Evolutionary conservation across 306 rosid species (phyloP).

Genomic region (Delonix regia): DNA sequence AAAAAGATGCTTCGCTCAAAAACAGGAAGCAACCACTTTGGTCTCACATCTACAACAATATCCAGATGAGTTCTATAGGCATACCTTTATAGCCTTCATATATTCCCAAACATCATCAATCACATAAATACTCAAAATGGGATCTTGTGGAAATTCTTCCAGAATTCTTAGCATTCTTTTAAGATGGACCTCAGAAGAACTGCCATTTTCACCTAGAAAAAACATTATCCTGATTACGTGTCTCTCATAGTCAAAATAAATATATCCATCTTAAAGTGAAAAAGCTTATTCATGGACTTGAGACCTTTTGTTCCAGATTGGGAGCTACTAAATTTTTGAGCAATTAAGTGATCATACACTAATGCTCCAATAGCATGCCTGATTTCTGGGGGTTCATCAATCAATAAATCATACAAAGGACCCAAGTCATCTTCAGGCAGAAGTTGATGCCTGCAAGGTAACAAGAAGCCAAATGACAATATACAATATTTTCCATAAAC

Average conservation of each 20-base stretch:
- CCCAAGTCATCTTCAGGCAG: constrained; percentile 94
- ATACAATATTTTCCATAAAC: constrained; percentile 32
- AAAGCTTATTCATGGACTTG: constrained; percentile 21
- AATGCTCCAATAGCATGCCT: constrained; percentile 97
- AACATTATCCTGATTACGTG: constrained; percentile 33
- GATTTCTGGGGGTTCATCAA: constrained; percentile 91
- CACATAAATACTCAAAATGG: constrained; percentile 82
- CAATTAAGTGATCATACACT: constrained; percentile 93
- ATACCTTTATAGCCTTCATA: constrained; percentile 94
- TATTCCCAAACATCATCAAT: constrained; percentile 99
- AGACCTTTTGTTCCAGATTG: constrained; percentile 74
- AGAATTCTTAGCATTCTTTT: constrained; percentile 90
- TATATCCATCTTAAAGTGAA: constrained; percentile 20
- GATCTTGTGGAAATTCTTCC: constrained; percentile 93
- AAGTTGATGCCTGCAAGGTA: constrained; percentile 85
- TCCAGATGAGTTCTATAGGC: constrained; percentile 23
- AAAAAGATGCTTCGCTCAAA: constrained; percentile 17
- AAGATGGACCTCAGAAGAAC: constrained; percentile 85
- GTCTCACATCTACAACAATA: constrained; percentile 3
- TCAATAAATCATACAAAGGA: constrained; percentile 89
- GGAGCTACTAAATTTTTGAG: constrained; percentile 79
- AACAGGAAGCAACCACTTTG: constrained; percentile 15
- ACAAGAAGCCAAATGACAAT: constrained; percentile 35
- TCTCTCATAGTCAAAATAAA: constrained; percentile 35
- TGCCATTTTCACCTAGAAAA: constrained; percentile 65